Base-by-base conservation (phyloP, 495 filamentous ascomycete genomes). In the Penicillium herquei region DNA sequence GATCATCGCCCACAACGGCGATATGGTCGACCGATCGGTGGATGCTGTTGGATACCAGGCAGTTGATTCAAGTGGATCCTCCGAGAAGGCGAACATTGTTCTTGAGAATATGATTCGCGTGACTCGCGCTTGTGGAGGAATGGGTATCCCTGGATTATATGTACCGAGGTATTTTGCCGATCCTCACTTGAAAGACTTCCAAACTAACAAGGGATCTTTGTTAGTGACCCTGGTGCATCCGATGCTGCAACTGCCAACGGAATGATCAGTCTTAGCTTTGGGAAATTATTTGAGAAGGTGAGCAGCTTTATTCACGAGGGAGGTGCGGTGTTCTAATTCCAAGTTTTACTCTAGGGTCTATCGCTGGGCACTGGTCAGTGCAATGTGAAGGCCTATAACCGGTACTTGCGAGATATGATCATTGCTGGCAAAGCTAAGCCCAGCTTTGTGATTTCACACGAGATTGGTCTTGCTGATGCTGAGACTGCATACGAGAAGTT, bases 231-330 rank as follows among this genome's bases (percentile, higher is more conserved):
- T 12, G 73, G 78, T 17, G 76, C 75, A 10, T 58, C 69, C 8
- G 76, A 84, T 52, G 72, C 70, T 32, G 73, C 76, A 32, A 58
- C 67, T 40, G 70, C 70, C 3, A 75, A 79, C 44, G 78, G 81
- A 7, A 79, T 82, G 73, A 78, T 84, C 40, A 71, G 80, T 56
- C 69, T 84, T 9, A 78, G 75, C 46, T 85, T 85, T 56, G 80
- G 82, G 42, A 85, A 84, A 57, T 64, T 84, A 10, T 84, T 84
- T 57, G 82, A 84, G 62, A 85, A 84, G 75, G 81, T 79, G 56
- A 18, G 54, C 52, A 10, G 6, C 31, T 33, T 17, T 39, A 44
- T 6, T 13, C 40, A 33, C 13, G 3, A 12, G 21, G 10, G 11
- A 21, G 9, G 7, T 46, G 1, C 6, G 9, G 33, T 3, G 14